phyloP scores from a whole-genome alignment of 495 filamentous ascomycete genomes.

The Geoglossum glabrum region DNA sequence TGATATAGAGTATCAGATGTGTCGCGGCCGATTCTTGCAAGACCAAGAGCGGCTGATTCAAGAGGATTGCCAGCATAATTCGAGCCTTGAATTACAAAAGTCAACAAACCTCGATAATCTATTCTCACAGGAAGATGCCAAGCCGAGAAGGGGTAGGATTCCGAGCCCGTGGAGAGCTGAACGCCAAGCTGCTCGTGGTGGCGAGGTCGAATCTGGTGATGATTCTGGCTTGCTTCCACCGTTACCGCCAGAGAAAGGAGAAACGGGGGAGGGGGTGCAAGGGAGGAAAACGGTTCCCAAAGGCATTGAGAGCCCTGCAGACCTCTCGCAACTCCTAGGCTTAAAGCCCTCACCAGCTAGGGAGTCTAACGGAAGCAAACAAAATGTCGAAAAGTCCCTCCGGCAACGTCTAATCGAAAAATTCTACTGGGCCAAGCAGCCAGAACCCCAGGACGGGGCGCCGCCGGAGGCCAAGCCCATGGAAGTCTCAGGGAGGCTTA shows the following conservation, averaged over 20 bases:
- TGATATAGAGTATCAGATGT: conserved; percentile 18
- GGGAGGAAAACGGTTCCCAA: not conserved
- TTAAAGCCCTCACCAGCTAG: not conserved
- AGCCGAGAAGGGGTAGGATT: conserved; percentile 20
- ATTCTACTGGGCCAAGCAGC: not conserved
- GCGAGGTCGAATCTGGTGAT: not conserved
- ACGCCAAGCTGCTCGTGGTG: conserved; percentile 16
- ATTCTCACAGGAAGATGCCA: conserved; percentile 6
- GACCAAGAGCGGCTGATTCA: conserved; percentile 8
- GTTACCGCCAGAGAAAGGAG: not conserved
- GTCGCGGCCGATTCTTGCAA: conserved; percentile 2
- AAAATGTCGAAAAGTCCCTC: not conserved
- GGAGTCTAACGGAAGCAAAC: not conserved
- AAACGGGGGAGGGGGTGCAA: not conserved
- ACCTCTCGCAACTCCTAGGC: not conserved
- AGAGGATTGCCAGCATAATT: conserved; percentile 12
- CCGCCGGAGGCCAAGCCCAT: not conserved
- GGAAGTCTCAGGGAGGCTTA: not conserved
- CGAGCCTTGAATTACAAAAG: conserved; percentile 8
- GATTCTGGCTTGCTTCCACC: not conserved
- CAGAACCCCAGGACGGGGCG: not conserved
- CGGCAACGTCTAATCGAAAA: not conserved
- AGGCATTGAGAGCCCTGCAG: not conserved
- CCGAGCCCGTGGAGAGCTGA: conserved; percentile 25
- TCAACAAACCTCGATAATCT: not conserved